phyloP scores from a whole-genome alignment of 805 yeast genomes.

The Saturnispora saitoi region DNA sequence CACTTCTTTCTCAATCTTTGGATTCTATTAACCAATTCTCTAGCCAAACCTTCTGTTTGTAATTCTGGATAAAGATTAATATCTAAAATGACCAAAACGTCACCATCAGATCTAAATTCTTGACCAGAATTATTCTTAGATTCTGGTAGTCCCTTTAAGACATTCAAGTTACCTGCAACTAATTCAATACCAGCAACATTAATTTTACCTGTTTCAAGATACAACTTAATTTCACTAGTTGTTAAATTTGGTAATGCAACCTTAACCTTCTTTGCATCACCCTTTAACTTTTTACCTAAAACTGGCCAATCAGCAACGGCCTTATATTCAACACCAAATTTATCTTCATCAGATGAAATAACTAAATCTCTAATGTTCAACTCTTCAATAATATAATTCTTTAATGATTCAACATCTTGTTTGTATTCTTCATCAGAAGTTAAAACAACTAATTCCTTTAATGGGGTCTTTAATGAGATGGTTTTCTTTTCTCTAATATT shows the following conservation, averaged over 20 bases:
- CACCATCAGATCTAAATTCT: conserved; percentile 82
- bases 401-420: conserved; percentile 67
- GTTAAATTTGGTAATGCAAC: conserved; percentile 80
- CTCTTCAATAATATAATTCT: conserved; percentile 79
- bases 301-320: conserved; percentile 99
- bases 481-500: conserved; percentile 92
- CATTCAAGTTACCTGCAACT: conserved; percentile 81
- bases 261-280: conserved; percentile 88
- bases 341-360: conserved; percentile 83
- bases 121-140: conserved; percentile 56
- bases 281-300: conserved; percentile 92
- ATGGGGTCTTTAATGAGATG: conserved; percentile 90
- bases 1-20: conserved; percentile 96
- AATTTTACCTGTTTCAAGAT: conserved; percentile 62
- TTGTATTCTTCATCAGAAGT: conserved; percentile 72
- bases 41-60: conserved; percentile 88
- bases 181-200: conserved; percentile 85
- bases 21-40: conserved; percentile 94
- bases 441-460: conserved; percentile 76
- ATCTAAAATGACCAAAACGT: conserved; percentile 84
- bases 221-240: conserved; percentile 74
- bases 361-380: conserved; percentile 83
- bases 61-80: conserved; percentile 80
- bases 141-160: conserved; percentile 81
- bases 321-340: conserved; percentile 84